Conservation (phyloP, 257 asterid genomes). For the Petrea volubilis region DNA sequence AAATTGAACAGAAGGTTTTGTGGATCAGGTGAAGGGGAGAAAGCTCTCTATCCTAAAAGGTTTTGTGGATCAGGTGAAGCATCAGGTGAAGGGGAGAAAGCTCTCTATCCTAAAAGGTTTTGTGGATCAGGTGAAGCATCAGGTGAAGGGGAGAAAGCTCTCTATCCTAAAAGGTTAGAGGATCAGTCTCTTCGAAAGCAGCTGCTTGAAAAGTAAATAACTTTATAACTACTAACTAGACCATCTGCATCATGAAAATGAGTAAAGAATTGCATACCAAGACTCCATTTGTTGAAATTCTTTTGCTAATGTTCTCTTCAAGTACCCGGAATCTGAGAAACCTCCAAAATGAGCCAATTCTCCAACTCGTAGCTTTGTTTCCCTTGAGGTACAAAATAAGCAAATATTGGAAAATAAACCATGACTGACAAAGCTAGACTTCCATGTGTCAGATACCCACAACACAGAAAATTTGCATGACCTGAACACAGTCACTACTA, state of each 20-base stretch:
- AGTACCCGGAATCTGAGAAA: constrained; percentile 69
- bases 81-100: no score
- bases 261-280: constrained; percentile 48
- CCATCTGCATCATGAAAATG: constrained; percentile 22
- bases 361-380: constrained; percentile 59
- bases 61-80: no score
- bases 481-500: background rate
- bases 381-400: constrained; percentile 48
- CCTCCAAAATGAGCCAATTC: constrained; percentile 90
- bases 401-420: constrained; percentile 20
- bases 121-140: background rate
- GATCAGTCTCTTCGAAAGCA: constrained; percentile 2
- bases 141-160: background rate
- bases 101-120: no score
- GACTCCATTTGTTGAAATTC: constrained; percentile 79
- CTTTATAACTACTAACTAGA: background rate
- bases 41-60: no score
- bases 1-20: no score
- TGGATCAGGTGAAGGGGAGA: no score
- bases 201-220: constrained; percentile 11
- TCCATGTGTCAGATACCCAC: background rate
- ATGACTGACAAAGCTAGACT: background rate
- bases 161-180: background rate
- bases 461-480: constrained; percentile 3
- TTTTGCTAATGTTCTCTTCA: constrained; percentile 73